Evolutionary conservation across 1,284 basidiomycete species (phyloP), one percentile per base, ranked within the genome.

Genomic region (Cystobasidium pallidum): DNA sequence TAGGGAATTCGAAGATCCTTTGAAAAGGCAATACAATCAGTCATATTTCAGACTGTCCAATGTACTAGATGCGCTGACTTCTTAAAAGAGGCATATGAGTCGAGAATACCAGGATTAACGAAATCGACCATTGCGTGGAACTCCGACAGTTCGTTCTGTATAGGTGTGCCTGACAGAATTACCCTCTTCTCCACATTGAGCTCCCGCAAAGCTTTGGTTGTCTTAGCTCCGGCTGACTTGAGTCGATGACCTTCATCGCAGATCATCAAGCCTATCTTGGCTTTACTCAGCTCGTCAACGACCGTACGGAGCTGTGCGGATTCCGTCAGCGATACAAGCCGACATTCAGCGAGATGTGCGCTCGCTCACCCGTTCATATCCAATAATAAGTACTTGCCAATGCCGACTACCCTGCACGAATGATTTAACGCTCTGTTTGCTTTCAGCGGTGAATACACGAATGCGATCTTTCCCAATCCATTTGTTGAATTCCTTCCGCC

Each of bases 191-290:
- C 30, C 1, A 57, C 54, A 11, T 70, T 62, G 11, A 75, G 57
- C 13, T 85, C 1, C 91, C 92, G 66, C 83, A 99, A 83, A 17
- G 86, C 85, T 74, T 91, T 86, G 0, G 90, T 91, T 0, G 94
- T 97, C 83, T 98, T 96, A 78, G 91, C 94, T 74, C 88, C 89
- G 3, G 91, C 89, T 17, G 93, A 94, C 79, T 98, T 99, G 43
- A 99, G 84, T 30, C 95, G 86, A 81, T 99, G 96, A 1, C 94
- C 92, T 85, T 99, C 96, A 79, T 99, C 96, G 78, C 95, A 98
- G 34, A 99, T 86, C 74, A 99, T 89, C 1, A 99, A 83, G 7
- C 91, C 96, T 76, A 99, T 91, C 0, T 91, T 89, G 11, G 94
- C 94, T 63, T 81, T 78, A 24, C 80, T 79, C 51, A 84, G 75